phyloP scores from a whole-genome alignment of 2,329 filamentous ascomycete genomes.

The Botryotinia globosa region DNA sequence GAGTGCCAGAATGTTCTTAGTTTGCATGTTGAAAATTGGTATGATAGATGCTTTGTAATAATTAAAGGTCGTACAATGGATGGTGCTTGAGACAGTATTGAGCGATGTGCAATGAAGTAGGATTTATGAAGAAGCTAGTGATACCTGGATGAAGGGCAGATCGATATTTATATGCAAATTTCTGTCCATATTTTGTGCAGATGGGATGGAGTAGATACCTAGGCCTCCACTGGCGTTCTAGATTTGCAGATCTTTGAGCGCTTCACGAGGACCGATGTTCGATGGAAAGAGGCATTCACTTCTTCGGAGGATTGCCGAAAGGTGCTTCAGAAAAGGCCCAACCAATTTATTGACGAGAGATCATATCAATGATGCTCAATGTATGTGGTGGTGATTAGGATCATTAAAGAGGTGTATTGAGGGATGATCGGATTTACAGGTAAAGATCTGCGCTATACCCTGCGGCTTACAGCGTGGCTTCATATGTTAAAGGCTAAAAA shows the following conservation, averaged over 20 bases:
- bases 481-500: neutral
- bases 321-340: neutral
- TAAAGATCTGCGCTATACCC: neutral
- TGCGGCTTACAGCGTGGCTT: neutral
- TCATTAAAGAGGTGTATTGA: neutral
- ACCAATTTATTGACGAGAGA: neutral
- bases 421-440: neutral
- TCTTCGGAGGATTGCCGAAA: neutral
- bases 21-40: neutral
- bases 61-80: neutral
- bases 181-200: neutral
- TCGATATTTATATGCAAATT: neutral
- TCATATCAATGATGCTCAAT: neutral
- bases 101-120: neutral
- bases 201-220: neutral
- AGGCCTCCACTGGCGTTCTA: neutral
- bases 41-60: neutral
- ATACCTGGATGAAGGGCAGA: neutral
- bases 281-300: neutral
- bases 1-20: neutral
- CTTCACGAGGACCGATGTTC: neutral
- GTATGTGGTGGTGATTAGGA: neutral
- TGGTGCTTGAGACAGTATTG: neutral
- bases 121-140: neutral
- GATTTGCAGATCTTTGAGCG: neutral